Evolutionary conservation across 345 rosid species (phyloP), one percentile per base, ranked within the genome.

Genomic region (Hypericum androsaemum): DNA sequence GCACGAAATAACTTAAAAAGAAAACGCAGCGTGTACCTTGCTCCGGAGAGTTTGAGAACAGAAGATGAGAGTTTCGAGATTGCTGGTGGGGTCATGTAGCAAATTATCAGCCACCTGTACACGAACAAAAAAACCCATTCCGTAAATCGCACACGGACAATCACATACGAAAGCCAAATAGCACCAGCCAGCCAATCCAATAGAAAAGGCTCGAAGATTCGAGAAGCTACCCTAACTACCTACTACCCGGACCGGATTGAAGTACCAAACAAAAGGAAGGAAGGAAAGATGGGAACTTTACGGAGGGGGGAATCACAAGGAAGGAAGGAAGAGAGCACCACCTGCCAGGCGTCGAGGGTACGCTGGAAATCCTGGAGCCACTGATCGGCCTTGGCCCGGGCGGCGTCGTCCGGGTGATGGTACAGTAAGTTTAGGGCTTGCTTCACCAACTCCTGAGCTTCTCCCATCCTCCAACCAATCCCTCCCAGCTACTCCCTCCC

Each of bases 281-380:
- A n/a, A n/a, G n/a, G 16, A 15, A 45, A 40, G 36, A 37, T 17
- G 8, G 57, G 56, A 46, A 52, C 57, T 10, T 39, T 16, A 58
- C 16, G 38, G 2, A 40, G 15, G 11, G 13, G n/a, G n/a, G n/a
- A n/a, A n/a, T n/a, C n/a, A 22, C 12, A 54, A 16, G 17, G 56
- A 50, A 36, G 0, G 10, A 7, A 13, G 46, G 3, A 38, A 45
- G 7, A 22, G 22, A 53, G 42, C 48, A 48, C 58, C 52, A 76
- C 96, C 97, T 88, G 95, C 99, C 99, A 94, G 54, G 99, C 97
- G 68, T 94, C 97, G 72, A 94, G 64, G 17, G 97, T 88, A 71
- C 80, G 92, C 60, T 94, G 97, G 68, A 94, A 88, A 47, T 70
- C 77, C 63, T 88, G 99, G 36, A 92, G 77, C 94, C 89, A 92